A percentile compares a stretch with the other conserved stretches of the same genome.
Conservation (phyloP, 1,284 basidiomycete genomes). For the Pseudozyma hubeiensis region DNA sequence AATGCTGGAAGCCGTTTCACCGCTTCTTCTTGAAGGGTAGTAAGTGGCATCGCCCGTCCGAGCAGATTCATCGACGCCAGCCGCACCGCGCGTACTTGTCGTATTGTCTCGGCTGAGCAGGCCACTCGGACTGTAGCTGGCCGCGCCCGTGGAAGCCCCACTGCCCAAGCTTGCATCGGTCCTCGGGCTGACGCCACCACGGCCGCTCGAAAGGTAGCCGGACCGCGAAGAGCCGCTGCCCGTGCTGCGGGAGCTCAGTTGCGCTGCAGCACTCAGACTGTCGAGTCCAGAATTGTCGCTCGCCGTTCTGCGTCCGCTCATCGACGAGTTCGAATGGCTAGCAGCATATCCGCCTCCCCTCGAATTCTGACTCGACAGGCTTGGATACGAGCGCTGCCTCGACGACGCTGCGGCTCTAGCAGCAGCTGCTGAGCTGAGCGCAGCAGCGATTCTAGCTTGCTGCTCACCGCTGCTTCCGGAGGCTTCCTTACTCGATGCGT, state of each 20-base stretch:
- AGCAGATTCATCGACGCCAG: conserved; percentile 1
- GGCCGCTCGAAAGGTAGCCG: conserved; percentile 28
- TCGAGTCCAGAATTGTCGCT: conserved; percentile 41
- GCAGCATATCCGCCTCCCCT: conserved; percentile 42
- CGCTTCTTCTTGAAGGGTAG: conserved; percentile 10
- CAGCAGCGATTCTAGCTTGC: conserved; percentile 8
- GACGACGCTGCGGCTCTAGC: background rate
- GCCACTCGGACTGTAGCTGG: conserved; percentile 52
- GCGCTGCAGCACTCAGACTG: conserved; percentile 41
- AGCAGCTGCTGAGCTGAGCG: background rate
- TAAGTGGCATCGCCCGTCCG: conserved; percentile 15
- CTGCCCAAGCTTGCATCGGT: conserved; percentile 36
- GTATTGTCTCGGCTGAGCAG: conserved; percentile 43
- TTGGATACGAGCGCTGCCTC: conserved; percentile 23
- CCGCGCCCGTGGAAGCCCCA: conserved; percentile 50
- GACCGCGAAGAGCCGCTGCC: conserved; percentile 31
- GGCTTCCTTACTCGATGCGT: conserved; percentile 31
- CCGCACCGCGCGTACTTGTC: conserved; percentile 33
- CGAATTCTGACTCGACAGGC: conserved; percentile 33
- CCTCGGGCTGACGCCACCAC: conserved; percentile 25
- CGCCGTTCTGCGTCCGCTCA: conserved; percentile 17
- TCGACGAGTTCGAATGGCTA: conserved; percentile 40
- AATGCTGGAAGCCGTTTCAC: conserved; percentile 4
- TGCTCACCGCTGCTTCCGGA: conserved; percentile 40
- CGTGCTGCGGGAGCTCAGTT: conserved; percentile 35